Evolutionary conservation across 2,329 filamentous ascomycete genomes (phyloP).

Genomic region (Parastagonospora nodorum): DNA sequence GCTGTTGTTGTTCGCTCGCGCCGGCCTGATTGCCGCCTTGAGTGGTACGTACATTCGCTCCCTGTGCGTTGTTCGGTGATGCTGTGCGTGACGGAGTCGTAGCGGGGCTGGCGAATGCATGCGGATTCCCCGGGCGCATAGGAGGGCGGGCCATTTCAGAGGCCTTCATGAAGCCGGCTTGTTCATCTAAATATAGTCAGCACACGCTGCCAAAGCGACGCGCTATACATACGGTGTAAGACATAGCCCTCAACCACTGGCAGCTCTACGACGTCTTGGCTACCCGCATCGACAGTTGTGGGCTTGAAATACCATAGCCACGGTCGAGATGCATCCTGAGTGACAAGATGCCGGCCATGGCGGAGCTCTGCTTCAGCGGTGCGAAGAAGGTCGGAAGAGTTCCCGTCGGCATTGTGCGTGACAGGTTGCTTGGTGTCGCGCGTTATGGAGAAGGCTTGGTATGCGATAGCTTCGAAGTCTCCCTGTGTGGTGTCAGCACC

Average conservation of each 20-base stretch:
- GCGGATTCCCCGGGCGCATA: conserved; percentile 25
- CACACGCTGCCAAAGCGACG: neutral
- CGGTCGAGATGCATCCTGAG: conserved; percentile 35
- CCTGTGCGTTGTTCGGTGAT: conserved; percentile 25
- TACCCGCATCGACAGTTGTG: conserved; percentile 27
- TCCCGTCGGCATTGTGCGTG: conserved; percentile 19
- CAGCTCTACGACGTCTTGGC: conserved; percentile 24
- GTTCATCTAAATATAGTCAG: conserved; percentile 38
- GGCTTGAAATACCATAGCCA: conserved; percentile 45
- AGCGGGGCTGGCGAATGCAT: conserved; percentile 19
- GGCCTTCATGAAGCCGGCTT: conserved; percentile 39
- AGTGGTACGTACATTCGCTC: conserved; percentile 19
- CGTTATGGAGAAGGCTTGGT: conserved; percentile 42
- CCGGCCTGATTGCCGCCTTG: conserved; percentile 19
- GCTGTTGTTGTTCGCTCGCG: conserved; percentile 21
- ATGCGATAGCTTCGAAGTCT: conserved; percentile 45
- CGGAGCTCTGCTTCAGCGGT: conserved; percentile 39
- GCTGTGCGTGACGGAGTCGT: conserved; percentile 25
- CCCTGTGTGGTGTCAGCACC: conserved; percentile 32
- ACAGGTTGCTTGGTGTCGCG: conserved; percentile 22
- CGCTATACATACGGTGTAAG: conserved; percentile 33
- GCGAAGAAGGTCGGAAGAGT: conserved; percentile 32
- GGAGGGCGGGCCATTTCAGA: conserved; percentile 40
- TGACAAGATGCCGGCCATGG: conserved; percentile 31
- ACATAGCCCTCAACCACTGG: conserved; percentile 36